These are phyloP conservation scores for Trichoderma guizhouense DNA, from an alignment of 2,329 filamentous ascomycete species.

Conservation along the genomic window DNA sequence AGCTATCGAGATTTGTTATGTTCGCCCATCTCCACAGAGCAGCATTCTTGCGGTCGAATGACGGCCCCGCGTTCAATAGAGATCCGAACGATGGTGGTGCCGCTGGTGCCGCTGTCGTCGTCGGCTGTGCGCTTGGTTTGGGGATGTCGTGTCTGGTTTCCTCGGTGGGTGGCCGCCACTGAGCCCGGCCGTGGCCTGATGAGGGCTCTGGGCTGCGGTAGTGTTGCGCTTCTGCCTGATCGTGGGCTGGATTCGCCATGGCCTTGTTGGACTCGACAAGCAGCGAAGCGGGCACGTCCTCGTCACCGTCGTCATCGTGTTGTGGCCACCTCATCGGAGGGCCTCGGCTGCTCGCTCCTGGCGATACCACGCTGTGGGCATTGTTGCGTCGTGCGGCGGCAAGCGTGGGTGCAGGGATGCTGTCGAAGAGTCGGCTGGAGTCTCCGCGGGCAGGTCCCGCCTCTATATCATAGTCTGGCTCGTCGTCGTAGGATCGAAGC, in stretches of 20 bases:
- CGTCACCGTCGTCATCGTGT: conserved; percentile 51
- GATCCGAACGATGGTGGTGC: conserved; percentile 27
- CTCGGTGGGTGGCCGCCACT: conserved; percentile 53
- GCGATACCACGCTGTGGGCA: conserved; percentile 35
- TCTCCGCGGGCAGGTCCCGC: conserved; percentile 50
- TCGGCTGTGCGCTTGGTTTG: conserved; percentile 24
- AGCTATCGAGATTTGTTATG: conserved; percentile 82
- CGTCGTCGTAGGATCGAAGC: conserved; percentile 40
- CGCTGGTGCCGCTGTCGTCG: neutral
- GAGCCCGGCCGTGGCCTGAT: conserved; percentile 43
- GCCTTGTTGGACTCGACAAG: conserved; percentile 52
- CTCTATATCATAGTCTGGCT: conserved; percentile 41
- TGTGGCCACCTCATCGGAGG: conserved; percentile 27
- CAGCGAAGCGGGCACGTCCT: conserved; percentile 62
- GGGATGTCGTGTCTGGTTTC: conserved; percentile 51
- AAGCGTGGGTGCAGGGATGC: conserved; percentile 47
- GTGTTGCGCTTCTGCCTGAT: conserved; percentile 21
- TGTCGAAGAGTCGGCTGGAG: conserved; percentile 50
- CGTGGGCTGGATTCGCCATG: conserved; percentile 23
- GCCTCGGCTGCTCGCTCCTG: conserved; percentile 8
- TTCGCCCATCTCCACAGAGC: conserved; percentile 94
- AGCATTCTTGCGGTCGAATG: conserved; percentile 56
- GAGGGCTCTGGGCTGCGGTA: neutral
- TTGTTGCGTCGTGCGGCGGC: conserved; percentile 47
- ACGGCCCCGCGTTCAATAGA: conserved; percentile 28